Percentiles rank a stretch among this genome's conserved stretches.
Evolutionary conservation across 2,329 filamentous ascomycete genomes (phyloP).

Genomic region (Fusarium sp.): DNA sequence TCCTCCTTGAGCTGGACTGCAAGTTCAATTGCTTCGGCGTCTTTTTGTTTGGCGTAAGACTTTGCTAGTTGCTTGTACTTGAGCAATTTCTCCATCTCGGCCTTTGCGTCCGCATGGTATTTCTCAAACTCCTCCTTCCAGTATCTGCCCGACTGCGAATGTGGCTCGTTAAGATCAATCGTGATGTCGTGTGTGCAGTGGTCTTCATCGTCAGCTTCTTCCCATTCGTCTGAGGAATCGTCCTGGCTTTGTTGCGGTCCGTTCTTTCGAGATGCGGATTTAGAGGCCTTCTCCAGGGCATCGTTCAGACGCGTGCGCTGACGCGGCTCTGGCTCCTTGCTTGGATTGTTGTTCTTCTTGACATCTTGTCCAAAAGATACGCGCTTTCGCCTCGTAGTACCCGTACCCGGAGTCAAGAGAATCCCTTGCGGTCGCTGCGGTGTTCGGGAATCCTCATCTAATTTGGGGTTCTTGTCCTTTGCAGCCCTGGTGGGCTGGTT

Average conservation of each 20-base stretch:
- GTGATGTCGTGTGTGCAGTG: slow-evolving; percentile 73
- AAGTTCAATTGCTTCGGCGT: slow-evolving; percentile 77
- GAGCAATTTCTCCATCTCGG: slow-evolving; percentile 82
- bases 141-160: slow-evolving; percentile 81
- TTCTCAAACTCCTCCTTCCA: slow-evolving; percentile 85
- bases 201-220: slow-evolving; percentile 62
- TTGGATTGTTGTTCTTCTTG: slow-evolving; percentile 57
- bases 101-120: slow-evolving; percentile 80
- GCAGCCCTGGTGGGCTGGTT: slow-evolving; percentile 51
- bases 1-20: slow-evolving; percentile 77
- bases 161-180: slow-evolving; percentile 79
- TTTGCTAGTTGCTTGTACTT: slow-evolving; percentile 86
- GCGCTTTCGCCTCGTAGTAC: slow-evolving; percentile 72
- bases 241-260: slow-evolving; percentile 26
- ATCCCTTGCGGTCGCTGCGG: slow-evolving; percentile 71
- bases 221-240: slow-evolving; percentile 63
- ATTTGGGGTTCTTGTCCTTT: slow-evolving; percentile 43
- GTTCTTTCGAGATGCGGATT: slow-evolving; percentile 18
- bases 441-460: slow-evolving; percentile 57
- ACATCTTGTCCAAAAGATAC: slow-evolving; percentile 76
- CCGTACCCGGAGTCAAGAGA: slow-evolving; percentile 75
- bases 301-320: slow-evolving; percentile 63
- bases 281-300: slow-evolving; percentile 58
- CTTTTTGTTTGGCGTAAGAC: slow-evolving; percentile 83
- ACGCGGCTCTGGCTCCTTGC: slow-evolving; percentile 45